Conservation (phyloP, 495 filamentous ascomycete genomes). For the Glarea lozoyensis region DNA sequence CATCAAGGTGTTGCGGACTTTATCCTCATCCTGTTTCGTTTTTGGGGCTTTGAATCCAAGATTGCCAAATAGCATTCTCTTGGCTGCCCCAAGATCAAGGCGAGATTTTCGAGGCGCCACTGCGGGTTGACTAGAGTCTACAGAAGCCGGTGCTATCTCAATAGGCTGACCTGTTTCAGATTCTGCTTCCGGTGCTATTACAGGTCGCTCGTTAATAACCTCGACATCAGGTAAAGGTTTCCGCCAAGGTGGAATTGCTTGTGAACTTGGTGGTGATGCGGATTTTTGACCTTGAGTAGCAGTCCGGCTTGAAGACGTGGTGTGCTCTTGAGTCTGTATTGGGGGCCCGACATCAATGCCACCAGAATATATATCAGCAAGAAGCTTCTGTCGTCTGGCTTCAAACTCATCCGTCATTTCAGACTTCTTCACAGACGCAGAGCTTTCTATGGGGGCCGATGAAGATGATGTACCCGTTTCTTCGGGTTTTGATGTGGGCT, state of each 20-base stretch:
- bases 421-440: neutral
- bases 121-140: constrained; percentile 1
- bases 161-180: too few relatives aligned
- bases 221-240: too few relatives aligned
- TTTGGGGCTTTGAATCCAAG: constrained; percentile 62
- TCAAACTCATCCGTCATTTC: constrained; percentile 32
- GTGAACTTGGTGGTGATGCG: too few relatives aligned
- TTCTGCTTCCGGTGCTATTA: too few relatives aligned
- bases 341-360: constrained; percentile 36
- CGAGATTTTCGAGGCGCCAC: constrained; percentile 32
- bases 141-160: constrained; percentile 1
- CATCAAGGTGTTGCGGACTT: constrained; percentile 48
- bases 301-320: too few relatives aligned
- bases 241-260: too few relatives aligned
- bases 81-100: constrained; percentile 56
- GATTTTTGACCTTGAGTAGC: too few relatives aligned
- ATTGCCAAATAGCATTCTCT: constrained; percentile 61
- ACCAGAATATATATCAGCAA: constrained; percentile 41
- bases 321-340: neutral
- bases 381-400: constrained; percentile 38
- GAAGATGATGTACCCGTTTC: neutral
- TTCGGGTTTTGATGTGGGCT: neutral
- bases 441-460: too few relatives aligned
- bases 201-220: too few relatives aligned
- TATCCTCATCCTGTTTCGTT: constrained; percentile 57